These are phyloP conservation scores for Fusarium gaditjirri DNA, from an alignment of 2,329 filamentous ascomycete species.

Conservation along the genomic window DNA sequence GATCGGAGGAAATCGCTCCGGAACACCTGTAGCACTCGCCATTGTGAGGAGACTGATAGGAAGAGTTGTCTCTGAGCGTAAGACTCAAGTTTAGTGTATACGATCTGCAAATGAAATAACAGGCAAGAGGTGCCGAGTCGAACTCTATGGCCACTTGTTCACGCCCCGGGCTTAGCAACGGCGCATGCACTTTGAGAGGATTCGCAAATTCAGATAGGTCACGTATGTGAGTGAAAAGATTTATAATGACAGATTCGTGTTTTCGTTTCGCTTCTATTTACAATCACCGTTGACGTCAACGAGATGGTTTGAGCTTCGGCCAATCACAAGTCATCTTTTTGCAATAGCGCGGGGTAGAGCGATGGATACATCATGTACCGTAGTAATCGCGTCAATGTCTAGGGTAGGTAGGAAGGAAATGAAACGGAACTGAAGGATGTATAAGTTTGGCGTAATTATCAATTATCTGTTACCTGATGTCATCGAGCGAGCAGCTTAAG, in stretches of 20 bases:
- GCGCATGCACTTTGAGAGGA: neutral
- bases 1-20: constrained; percentile 56
- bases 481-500: constrained; percentile 30
- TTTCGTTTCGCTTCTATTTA: constrained; percentile 7
- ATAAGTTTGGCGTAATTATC: neutral
- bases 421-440: neutral
- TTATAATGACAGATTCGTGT: constrained; percentile 11
- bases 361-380: constrained; percentile 30
- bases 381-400: constrained; percentile 32
- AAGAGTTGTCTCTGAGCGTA: neutral
- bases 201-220: neutral
- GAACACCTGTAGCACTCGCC: constrained; percentile 76
- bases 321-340: constrained; percentile 42
- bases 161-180: neutral
- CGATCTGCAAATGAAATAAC: neutral
- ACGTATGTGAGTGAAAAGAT: constrained; percentile 1
- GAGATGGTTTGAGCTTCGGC: constrained; percentile 29
- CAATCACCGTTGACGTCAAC: constrained; percentile 38
- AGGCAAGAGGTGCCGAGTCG: neutral
- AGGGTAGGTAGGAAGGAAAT: constrained; percentile 8
- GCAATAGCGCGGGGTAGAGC: constrained; percentile 40
- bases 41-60: constrained; percentile 53
- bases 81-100: neutral
- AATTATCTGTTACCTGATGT: constrained; percentile 32
- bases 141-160: neutral